Base-by-base conservation (phyloP, 306 rosid genomes). In the Hylodesmum podocarpum region DNA sequence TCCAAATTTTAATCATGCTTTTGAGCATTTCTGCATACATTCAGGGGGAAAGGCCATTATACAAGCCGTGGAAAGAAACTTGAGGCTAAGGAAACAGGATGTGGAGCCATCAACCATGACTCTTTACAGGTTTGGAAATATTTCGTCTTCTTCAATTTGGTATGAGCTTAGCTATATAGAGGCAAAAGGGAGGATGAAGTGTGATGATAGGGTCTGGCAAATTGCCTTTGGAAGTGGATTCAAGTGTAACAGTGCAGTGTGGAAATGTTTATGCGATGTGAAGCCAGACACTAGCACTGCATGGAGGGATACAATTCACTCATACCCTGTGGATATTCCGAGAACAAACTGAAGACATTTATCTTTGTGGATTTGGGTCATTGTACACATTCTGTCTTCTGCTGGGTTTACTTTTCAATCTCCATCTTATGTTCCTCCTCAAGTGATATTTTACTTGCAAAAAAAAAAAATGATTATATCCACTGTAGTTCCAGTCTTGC, bases 151-250 rank as follows among this genome's bases (percentile, higher is more conserved):
- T 72, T 90, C 93, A 3, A 78, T 87, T 57, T 87, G 91, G 93
- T 90, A 88, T 21, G 93, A 84, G 78, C 49, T 88, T 25, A 37
- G 85, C 43, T 90, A 90, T 72, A 83, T 84, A n/a, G 96, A 90
- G 78, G 89, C 89, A 15, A 88, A 85, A 63, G 93, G 88, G 78
- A 75, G 86, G 67, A 86, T 86, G 86, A 83, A 78, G 74, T 27
- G 73, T 61, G 93, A 87, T 0, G 87, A 88, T 63, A 87, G 87
- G 51, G 86, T 86, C 27, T 90, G 93, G 93, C 96, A 90, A 76
- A 82, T 90, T 62, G 88, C 85, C 8, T 75, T 88, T 64, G 91
- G 91, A 61, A 83, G 89, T 59, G 90, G 90, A 53, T 88, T 86
- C 82, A 88, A 88, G 88, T 88, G 96, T 78, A 86, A 83, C 21